A percentile compares a stretch with the other conserved stretches of the same genome.
These are phyloP conservation scores for Pyricularia sp. DNA, from an alignment of 2,329 filamentous ascomycete genomes.

Conservation along the genomic window DNA sequence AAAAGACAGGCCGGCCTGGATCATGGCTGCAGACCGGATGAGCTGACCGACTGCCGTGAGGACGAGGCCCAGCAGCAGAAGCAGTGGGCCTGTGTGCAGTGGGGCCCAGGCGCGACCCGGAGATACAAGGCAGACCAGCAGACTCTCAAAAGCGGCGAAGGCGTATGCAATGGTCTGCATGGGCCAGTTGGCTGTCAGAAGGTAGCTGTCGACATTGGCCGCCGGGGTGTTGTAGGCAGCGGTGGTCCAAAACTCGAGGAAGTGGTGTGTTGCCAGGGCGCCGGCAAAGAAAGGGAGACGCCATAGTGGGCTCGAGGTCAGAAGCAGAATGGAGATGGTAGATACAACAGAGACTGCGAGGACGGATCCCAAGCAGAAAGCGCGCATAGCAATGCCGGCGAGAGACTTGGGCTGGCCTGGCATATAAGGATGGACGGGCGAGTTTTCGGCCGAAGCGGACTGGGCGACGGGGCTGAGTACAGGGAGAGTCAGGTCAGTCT, in stretches of 20 bases:
- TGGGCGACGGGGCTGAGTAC: slow-evolving; percentile 17
- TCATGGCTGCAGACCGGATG: slow-evolving; percentile 77
- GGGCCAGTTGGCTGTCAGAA: slow-evolving; percentile 76
- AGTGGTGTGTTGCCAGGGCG: slow-evolving; percentile 76
- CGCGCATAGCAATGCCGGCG: slow-evolving; percentile 47
- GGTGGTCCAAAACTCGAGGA: slow-evolving; percentile 91
- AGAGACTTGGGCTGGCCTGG: slow-evolving; percentile 46
- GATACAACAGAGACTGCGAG: slow-evolving; percentile 24
- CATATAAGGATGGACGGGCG: slow-evolving; percentile 23
- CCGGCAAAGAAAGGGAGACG: slow-evolving; percentile 57
- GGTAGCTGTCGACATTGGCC: slow-evolving; percentile 66
- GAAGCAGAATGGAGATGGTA: slow-evolving; percentile 21
- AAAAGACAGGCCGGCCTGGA: slow-evolving; percentile 81
- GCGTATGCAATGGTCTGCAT: slow-evolving; percentile 78
- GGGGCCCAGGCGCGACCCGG: slow-evolving; percentile 39
- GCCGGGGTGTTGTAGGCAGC: slow-evolving; percentile 71
- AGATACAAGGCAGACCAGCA: slow-evolving; percentile 49
- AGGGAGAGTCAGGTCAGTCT: slow-evolving; percentile 8
- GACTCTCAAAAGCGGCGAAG: slow-evolving; percentile 63
- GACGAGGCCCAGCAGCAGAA: slow-evolving; percentile 48
- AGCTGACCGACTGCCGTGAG: slow-evolving; percentile 63
- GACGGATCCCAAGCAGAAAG: slow-evolving; percentile 40
- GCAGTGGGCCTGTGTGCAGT: slow-evolving; percentile 27
- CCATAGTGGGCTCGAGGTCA: slow-evolving; percentile 42
- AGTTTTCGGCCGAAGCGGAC: slow-evolving; percentile 14